Conservation (phyloP, 495 filamentous ascomycete genomes). For the Lasiosphaeria hispida region DNA sequence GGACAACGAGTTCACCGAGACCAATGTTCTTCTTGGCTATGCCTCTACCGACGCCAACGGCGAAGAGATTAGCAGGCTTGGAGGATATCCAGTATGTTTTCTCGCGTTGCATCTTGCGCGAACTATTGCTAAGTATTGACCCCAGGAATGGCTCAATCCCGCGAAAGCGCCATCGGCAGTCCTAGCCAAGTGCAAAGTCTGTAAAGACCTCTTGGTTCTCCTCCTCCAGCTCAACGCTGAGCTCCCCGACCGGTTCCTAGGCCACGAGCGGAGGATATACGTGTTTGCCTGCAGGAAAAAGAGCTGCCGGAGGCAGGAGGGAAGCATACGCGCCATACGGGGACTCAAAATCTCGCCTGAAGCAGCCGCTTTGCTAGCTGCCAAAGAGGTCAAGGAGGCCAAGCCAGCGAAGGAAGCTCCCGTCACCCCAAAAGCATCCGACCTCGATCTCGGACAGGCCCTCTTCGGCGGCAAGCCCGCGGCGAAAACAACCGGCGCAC, state of each 20-base stretch:
- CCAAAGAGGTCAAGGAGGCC: conserved; percentile 23
- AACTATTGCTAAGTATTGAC: not conserved
- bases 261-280: conserved; percentile 83
- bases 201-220: conserved; percentile 77
- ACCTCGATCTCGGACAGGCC: conserved; percentile 49
- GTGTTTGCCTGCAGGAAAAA: conserved; percentile 77
- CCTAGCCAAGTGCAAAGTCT: conserved; percentile 83
- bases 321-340: conserved; percentile 71
- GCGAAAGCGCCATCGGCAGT: conserved; percentile 68
- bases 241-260: conserved; percentile 78
- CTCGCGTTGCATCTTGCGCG: not conserved
- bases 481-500: conserved; percentile 16
- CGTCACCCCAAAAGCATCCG: conserved; percentile 16
- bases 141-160: conserved; percentile 76
- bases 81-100: conserved; percentile 74
- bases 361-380: conserved; percentile 1
- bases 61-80: conserved; percentile 85
- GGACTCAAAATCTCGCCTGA: conserved; percentile 53
- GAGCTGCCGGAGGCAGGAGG: conserved; percentile 77
- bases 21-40: conserved; percentile 87
- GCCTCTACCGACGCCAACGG: conserved; percentile 77
- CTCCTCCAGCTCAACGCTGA: conserved; percentile 91
- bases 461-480: conserved; percentile 52
- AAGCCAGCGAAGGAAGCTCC: conserved; percentile 15
- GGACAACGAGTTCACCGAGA: conserved; percentile 73